Conservation (phyloP, 306 rosid genomes). For the Vachellia pachyceras region DNA sequence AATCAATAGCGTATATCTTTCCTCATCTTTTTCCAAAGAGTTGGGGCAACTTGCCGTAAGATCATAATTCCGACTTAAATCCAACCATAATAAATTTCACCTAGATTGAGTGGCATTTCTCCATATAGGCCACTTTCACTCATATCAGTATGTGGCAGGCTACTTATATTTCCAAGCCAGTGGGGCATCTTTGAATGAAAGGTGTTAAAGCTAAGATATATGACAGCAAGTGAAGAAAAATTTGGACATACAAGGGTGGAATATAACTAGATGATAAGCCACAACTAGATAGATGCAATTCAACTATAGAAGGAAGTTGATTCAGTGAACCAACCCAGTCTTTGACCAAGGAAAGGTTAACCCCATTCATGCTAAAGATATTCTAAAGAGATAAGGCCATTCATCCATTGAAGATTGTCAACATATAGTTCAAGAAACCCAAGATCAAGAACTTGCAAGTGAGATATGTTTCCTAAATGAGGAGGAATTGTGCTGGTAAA, state of each 20-base stretch:
- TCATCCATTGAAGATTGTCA: conserved; percentile 42
- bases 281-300: conserved; percentile 41
- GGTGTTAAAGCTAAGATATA: conserved; percentile 35
- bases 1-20: conserved; percentile 30
- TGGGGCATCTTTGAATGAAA: conserved; percentile 46
- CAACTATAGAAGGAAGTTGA: conserved; percentile 39
- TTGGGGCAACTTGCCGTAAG: conserved; percentile 51
- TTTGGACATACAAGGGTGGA: conserved; percentile 35
- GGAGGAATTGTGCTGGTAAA: conserved; percentile 44
- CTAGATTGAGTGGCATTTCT: conserved; percentile 53
- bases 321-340: conserved; percentile 40
- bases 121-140: conserved; percentile 34
- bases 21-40: conserved; percentile 48
- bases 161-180: conserved; percentile 53
- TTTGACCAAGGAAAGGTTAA: conserved; percentile 47
- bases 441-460: conserved; percentile 48
- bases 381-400: conserved; percentile 46
- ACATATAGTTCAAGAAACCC: not conserved
- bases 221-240: conserved; percentile 51
- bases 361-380: conserved; percentile 45
- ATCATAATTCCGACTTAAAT: conserved; percentile 15
- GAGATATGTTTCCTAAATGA: conserved; percentile 47
- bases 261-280: conserved; percentile 27
- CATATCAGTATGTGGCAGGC: conserved; percentile 37
- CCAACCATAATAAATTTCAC: conserved; percentile 39